Evolutionary conservation across 2,329 filamentous ascomycete genomes (phyloP), one percentile per base, ranked within the genome.

Genomic region (Aplosporella prunicola): DNA sequence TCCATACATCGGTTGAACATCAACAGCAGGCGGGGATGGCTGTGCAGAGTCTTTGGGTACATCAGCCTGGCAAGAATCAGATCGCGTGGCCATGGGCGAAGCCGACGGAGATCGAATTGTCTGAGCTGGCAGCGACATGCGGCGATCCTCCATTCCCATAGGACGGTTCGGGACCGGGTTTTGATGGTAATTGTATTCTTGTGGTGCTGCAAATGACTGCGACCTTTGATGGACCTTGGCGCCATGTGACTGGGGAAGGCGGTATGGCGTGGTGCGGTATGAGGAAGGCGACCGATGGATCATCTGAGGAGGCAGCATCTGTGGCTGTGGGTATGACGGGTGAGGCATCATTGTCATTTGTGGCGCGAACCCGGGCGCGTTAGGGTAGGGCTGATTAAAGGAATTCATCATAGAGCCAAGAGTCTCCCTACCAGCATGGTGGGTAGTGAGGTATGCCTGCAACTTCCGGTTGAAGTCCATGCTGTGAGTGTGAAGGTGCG

Each of bases 381-480:
- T 59, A 23, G 52, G 47, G 35, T 56, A 61, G 29, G 57, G 51
- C 40, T 58, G 47, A 5, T 32, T 42, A 34, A 40, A 45, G 20
- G 14, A 30, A 15, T 26, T 28, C 32, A 43, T 33, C 13, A 35
- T 33, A 3, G 29, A 20, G 9, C 17, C 29, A 16, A 42, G 11
- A 8, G 35, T 26, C 32, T 42, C 35, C 39, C 34, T 62, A 65
- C 38, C 73, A n/a, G 64, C 71, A n/a, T 72, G 62, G 45, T 78
- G 69, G 35, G 67, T 71, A 2, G 69, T 67, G 13, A 78, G 58
- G 50, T 75, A 76, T 15, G 72, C 68, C 24, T 74, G 73, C 3
- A 82, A 61, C 26, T 74, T 67, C 18, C 71, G 66, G 51, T 80
- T 80, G 55, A 82, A 72, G 43, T 76, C 71, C 17, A 68, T 57